phyloP scores from a whole-genome alignment of 75 land plant genomes.

The Picea sitchensis region DNA sequence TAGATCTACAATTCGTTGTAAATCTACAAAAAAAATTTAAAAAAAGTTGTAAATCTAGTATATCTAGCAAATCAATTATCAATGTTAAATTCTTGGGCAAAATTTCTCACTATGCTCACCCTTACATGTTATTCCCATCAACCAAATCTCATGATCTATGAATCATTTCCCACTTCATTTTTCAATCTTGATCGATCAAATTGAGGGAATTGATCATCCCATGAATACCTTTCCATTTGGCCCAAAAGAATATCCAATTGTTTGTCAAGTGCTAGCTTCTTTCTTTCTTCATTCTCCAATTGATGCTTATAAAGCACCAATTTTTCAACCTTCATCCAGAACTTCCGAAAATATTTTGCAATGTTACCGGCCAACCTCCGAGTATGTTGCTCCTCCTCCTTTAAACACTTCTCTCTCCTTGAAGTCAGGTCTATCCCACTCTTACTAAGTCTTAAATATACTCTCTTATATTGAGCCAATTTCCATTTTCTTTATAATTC shows the following conservation, averaged over 20 bases:
- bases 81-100: no score
- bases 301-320: slow-evolving; percentile 97
- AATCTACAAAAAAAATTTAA: no score
- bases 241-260: slow-evolving; percentile 97
- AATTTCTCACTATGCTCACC: no score
- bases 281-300: slow-evolving; percentile 77
- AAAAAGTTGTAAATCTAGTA: no score
- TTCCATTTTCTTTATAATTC: slow-evolving; percentile 99
- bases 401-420: slow-evolving; percentile 68
- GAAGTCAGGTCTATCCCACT: slow-evolving; percentile 71
- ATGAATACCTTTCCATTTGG: slow-evolving; percentile 99
- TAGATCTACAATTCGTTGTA: no score
- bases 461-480: slow-evolving; percentile 82
- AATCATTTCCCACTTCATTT: no score
- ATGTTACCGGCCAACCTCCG: slow-evolving; percentile 88
- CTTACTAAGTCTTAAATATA: slow-evolving; percentile 80
- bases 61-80: no score
- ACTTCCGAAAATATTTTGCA: slow-evolving; percentile 96
- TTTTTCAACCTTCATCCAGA: slow-evolving; percentile 97
- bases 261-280: slow-evolving; percentile 94
- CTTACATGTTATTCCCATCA: no score
- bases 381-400: slow-evolving; percentile 94
- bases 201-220: no score
- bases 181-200: no score
- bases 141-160: no score